Percentiles rank a stretch among this genome's conserved stretches.
Evolutionary conservation across 2,329 filamentous ascomycete species (phyloP).

Genomic region (Cladosporium sp.): DNA sequence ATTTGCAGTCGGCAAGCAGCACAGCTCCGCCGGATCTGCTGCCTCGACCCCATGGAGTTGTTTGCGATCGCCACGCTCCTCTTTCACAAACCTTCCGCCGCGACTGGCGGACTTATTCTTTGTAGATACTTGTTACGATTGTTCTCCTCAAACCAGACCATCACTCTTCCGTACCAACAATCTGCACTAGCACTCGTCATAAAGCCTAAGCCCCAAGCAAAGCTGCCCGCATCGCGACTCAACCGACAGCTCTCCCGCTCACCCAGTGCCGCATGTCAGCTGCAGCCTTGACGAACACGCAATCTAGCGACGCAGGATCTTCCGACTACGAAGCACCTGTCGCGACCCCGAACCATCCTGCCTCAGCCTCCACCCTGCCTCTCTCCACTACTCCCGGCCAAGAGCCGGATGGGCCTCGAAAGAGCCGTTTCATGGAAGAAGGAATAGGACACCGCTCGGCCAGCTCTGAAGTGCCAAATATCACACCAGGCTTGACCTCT

Average conservation of each 20-base stretch:
- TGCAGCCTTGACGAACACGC: background rate
- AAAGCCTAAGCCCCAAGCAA: too few species aligned
- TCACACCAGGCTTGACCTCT: background rate
- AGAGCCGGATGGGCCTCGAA: slow-evolving; percentile 9
- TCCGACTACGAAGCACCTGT: background rate
- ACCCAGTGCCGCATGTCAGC: slow-evolving; percentile 1
- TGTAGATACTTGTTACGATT: slow-evolving; percentile 7
- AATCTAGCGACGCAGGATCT: background rate
- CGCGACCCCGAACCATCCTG: background rate
- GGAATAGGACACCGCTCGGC: background rate
- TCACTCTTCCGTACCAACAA: background rate
- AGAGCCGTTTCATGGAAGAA: slow-evolving; percentile 14
- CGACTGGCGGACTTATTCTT: background rate
- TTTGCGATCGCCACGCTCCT: slow-evolving; percentile 1
- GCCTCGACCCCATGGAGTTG: background rate
- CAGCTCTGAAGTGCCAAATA: background rate
- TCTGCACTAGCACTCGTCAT: background rate
- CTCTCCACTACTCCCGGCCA: slow-evolving; percentile 1
- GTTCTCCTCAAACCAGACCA: background rate
- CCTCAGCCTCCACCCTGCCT: background rate
- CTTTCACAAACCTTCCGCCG: background rate
- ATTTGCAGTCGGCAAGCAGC: background rate
- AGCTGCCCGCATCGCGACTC: background rate
- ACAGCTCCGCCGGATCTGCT: background rate
- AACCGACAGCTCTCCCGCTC: slow-evolving; percentile 4